Conservation (phyloP, 345 rosid genomes). For the Eucalyptus tenuipes region DNA sequence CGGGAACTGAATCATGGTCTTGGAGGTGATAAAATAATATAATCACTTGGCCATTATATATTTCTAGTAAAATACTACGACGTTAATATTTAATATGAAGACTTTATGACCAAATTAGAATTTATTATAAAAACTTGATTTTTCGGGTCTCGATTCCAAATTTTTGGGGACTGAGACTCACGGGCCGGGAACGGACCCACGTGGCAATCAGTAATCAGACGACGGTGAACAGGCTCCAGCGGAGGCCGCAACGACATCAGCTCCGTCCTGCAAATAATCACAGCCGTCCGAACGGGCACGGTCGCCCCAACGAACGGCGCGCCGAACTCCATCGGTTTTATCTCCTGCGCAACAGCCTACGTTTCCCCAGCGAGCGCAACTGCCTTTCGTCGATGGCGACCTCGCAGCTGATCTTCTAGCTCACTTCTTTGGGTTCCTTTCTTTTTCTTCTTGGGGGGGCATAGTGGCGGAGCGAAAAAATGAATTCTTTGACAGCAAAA, state of each 20-base stretch:
- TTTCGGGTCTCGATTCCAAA: background rate
- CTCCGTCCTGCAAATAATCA: background rate
- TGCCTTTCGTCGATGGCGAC: background rate
- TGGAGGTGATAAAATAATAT: background rate
- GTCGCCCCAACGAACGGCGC: background rate
- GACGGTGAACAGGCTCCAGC: background rate
- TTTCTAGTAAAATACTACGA: background rate
- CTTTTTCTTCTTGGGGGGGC: background rate
- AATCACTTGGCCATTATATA: background rate
- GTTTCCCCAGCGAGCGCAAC: background rate
- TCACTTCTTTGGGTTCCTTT: background rate
- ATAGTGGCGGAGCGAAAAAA: conserved; percentile 1
- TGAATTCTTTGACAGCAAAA: conserved; percentile 47
- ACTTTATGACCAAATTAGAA: too few species aligned
- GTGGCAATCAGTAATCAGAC: background rate
- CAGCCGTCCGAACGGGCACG: background rate
- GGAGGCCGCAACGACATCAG: background rate
- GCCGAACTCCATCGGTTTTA: background rate
- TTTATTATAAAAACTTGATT: background rate
- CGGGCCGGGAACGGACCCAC: background rate
- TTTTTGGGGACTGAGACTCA: background rate
- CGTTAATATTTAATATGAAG: background rate
- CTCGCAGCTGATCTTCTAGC: background rate
- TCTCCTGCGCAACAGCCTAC: background rate
- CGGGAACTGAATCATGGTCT: background rate